phyloP scores from a whole-genome alignment of 2,329 filamentous ascomycete genomes.

The Fusarium sp. region DNA sequence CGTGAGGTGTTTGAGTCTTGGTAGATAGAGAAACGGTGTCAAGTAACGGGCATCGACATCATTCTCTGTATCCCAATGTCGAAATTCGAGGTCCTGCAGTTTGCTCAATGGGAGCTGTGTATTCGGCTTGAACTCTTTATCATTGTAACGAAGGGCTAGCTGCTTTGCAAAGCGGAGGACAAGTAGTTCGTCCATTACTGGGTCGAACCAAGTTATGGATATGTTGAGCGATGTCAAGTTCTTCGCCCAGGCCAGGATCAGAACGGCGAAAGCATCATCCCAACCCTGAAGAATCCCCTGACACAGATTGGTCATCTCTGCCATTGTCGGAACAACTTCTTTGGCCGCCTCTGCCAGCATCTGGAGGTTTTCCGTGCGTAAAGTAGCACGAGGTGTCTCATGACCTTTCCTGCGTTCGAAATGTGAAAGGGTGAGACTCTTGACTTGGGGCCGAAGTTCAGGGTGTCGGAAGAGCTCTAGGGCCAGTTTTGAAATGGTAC shows the following conservation, averaged over 20 bases:
- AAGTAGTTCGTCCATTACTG: rapidly evolving
- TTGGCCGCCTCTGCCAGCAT: not conserved
- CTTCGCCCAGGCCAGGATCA: not conserved
- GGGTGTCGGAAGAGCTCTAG: not conserved
- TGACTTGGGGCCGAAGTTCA: conserved; percentile 2
- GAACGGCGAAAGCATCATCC: not conserved
- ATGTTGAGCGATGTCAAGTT: not conserved
- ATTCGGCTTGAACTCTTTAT: rapidly evolving
- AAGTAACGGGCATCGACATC: not conserved
- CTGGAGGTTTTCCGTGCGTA: not conserved
- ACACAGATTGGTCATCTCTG: not conserved
- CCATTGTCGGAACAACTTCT: not conserved
- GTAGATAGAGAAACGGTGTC: not conserved
- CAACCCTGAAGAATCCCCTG: rapidly evolving
- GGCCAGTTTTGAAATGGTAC: not conserved
- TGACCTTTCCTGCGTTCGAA: not conserved
- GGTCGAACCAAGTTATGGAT: rapidly evolving
- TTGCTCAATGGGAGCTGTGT: not conserved
- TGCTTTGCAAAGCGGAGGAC: not conserved
- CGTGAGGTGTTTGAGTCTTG: not conserved
- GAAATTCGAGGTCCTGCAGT: not conserved
- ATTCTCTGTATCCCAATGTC: not conserved
- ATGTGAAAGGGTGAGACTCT: not conserved
- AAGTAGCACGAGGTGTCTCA: rapidly evolving
- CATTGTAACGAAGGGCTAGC: not conserved